Evolutionary conservation across 306 rosid genomes (phyloP).

Genomic region (Sindora glabra): DNA sequence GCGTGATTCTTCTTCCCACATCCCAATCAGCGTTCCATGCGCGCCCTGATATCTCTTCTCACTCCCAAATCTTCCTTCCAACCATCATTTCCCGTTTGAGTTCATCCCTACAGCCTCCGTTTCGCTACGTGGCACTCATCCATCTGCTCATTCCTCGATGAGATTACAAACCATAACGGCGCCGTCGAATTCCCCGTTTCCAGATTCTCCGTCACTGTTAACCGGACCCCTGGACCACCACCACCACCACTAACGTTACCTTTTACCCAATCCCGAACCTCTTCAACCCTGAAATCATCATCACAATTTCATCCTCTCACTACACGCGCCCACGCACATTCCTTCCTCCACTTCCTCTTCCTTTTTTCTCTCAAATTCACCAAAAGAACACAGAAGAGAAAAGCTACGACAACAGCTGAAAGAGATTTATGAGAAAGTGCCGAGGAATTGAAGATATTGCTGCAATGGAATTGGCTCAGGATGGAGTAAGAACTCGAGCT

Average conservation of each 20-base stretch:
- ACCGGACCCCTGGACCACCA: conserved; percentile 64
- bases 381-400: conserved; percentile 8
- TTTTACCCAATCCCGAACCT: conserved; percentile 42
- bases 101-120: neutral
- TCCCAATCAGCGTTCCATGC: neutral
- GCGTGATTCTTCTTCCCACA: conserved; percentile 13
- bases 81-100: neutral
- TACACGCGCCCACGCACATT: conserved; percentile 27
- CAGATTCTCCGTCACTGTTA: conserved; percentile 63
- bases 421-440: conserved; percentile 27
- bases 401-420: conserved; percentile 13
- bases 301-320: conserved; percentile 31
- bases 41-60: neutral
- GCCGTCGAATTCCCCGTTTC: conserved; percentile 85
- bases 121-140: conserved; percentile 19
- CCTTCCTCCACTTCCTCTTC: neutral
- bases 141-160: conserved; percentile 25
- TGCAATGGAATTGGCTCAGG: conserved; percentile 50
- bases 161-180: conserved; percentile 52
- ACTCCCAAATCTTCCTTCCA: neutral
- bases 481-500: conserved; percentile 49
- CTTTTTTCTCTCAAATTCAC: conserved; percentile 22
- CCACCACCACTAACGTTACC: conserved; percentile 32
- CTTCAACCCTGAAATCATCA: conserved; percentile 28
- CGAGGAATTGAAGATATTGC: conserved; percentile 25